These are phyloP conservation scores for Trichophyton mentagrophytes DNA, from an alignment of 2,329 filamentous ascomycete genomes.

Conservation along the genomic window DNA sequence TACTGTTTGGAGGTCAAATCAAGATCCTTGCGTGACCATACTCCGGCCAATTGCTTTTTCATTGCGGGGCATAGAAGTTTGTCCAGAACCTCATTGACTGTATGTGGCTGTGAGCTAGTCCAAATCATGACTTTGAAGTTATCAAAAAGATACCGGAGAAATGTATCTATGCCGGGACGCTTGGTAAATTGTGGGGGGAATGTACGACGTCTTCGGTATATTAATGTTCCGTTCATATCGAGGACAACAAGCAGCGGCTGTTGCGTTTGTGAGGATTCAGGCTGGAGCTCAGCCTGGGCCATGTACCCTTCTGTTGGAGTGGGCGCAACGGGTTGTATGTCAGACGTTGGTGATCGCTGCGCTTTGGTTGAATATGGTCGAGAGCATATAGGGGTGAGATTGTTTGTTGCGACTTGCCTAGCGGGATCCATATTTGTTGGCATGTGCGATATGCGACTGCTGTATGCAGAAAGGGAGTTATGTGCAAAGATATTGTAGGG, in stretches of 20 bases:
- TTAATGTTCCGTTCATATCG: constrained; percentile 85
- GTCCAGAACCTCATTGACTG: constrained; percentile 50
- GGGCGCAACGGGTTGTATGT: constrained; percentile 38
- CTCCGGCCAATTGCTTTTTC: constrained; percentile 46
- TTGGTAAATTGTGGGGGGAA: constrained; percentile 44
- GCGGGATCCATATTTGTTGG: background rate
- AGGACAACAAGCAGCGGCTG: constrained; percentile 67
- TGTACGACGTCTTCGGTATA: constrained; percentile 51
- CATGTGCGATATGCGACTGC: background rate
- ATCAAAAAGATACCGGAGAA: constrained; percentile 60
- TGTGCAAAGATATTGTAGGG: background rate
- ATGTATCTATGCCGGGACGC: constrained; percentile 55
- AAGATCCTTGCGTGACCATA: constrained; percentile 70
- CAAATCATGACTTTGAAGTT: constrained; percentile 76
- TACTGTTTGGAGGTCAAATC: constrained; percentile 54
- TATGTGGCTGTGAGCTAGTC: constrained; percentile 68
- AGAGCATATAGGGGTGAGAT: background rate
- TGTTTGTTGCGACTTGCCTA: background rate
- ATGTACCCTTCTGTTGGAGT: constrained; percentile 50
- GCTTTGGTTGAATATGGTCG: background rate
- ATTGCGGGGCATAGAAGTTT: constrained; percentile 47
- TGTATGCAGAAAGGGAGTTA: background rate
- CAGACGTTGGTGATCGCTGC: background rate
- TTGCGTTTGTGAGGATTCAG: constrained; percentile 34
- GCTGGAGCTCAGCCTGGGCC: constrained; percentile 36